Evolutionary conservation across 2,329 filamentous ascomycete species (phyloP), one percentile per base, ranked within the genome.

Genomic region (Gliomastix tumulicola): DNA sequence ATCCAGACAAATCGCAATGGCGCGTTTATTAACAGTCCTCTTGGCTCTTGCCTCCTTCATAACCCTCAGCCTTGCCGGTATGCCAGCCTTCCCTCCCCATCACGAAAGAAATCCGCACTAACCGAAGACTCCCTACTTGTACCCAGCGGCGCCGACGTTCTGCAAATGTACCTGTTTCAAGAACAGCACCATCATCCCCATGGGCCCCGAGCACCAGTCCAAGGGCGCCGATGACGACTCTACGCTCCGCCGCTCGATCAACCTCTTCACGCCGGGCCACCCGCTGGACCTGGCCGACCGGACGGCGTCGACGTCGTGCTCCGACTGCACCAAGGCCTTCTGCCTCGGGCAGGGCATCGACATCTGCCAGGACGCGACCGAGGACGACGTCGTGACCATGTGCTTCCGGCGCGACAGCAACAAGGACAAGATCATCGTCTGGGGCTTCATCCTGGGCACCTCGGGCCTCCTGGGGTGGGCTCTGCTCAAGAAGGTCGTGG

Each of bases 91-190:
- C 25, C 30, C 30, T 18, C 20, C 15, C 12, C 13, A 19, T 34
- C 17, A 21, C 20, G 21, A 20, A 38, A 28, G 25, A 20, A 7
- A 36, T 17, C 28, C 16, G 13, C 6, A 15, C 25, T 21, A n/a
- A 21, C 32, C 33, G n/a, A n/a, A n/a, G n/a, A n/a, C n/a, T n/a
- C n/a, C n/a, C n/a, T n/a, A n/a, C n/a, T n/a, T n/a, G n/a, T 37
- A 20, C 15, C 21, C 28, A 81, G 76, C 71, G 21, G 70, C 75
- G 30, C 76, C 75, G 15, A 75, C 73, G 3, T 82, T 82, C 55
- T 82, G 78, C 67, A 82, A 82, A 68, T 82, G 78, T 62, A 82
- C 76, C 47, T 82, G 78, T 62, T 79, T 79, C 63, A 76, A 74
- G 48, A 82, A 82, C 63, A 79, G 74, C 66, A 82, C 76, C 45